Evolutionary conservation across 2,329 filamentous ascomycete species (phyloP).

Genomic region (Rutstroemia sp.): DNA sequence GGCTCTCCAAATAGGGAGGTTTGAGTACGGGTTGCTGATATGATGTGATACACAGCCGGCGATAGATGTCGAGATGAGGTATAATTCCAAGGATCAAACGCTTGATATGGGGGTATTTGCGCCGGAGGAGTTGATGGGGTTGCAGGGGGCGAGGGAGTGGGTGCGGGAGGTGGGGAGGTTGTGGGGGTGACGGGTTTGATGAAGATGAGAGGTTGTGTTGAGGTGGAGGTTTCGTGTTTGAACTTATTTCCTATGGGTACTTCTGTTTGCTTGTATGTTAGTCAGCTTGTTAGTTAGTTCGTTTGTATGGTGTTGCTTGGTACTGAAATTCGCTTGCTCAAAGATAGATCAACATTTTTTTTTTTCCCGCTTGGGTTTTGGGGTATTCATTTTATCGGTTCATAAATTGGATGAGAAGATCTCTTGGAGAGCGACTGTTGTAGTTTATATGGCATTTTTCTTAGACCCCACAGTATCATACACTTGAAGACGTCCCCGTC

Average conservation of each 20-base stretch:
- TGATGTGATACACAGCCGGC: constrained; percentile 18
- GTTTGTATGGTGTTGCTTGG: too few relatives aligned
- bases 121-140: constrained; percentile 16
- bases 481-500: too few relatives aligned
- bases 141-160: constrained; percentile 16
- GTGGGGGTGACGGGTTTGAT: not conserved
- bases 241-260: not conserved
- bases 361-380: too few relatives aligned
- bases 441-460: too few relatives aligned
- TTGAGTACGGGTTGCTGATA: not conserved
- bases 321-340: too few relatives aligned
- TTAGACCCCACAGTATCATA: too few relatives aligned
- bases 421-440: too few relatives aligned
- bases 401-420: too few relatives aligned
- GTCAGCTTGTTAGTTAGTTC: too few relatives aligned
- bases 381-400: too few relatives aligned
- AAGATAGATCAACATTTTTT: too few relatives aligned
- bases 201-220: not conserved
- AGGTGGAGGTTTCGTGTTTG: not conserved
- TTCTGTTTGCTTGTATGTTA: not conserved
- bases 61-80: constrained; percentile 27
- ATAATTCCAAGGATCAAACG: constrained; percentile 11
- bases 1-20: not conserved
- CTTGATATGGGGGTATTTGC: constrained; percentile 28
- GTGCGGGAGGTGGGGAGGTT: not conserved